These are phyloP conservation scores for Omphalotus guepiniiformis DNA, from an alignment of 768 basidiomycete species.

Conservation along the genomic window DNA sequence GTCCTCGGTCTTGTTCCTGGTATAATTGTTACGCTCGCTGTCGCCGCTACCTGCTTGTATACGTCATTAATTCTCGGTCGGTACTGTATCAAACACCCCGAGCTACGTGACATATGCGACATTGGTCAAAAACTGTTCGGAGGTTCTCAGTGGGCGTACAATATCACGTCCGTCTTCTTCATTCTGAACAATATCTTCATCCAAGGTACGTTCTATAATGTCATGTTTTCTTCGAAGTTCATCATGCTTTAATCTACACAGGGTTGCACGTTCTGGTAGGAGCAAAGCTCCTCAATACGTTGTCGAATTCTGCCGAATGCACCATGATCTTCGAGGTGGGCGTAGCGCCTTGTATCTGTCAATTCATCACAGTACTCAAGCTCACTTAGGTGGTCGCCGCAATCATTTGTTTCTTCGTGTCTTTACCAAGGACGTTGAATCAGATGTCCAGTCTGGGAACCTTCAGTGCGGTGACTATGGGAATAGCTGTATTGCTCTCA, in stretches of 20 bases:
- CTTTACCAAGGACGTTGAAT: conserved; percentile 38
- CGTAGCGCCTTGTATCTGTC: too few species aligned
- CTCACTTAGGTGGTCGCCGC: conserved; percentile 28
- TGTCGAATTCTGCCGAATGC: conserved; percentile 36
- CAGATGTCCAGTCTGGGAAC: conserved; percentile 37
- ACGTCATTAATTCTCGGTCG: conserved; percentile 46
- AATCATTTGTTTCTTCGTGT: conserved; percentile 36
- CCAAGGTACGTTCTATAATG: conserved; percentile 30
- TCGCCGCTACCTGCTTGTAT: conserved; percentile 36
- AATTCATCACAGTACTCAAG: background rate
- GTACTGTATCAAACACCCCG: conserved; percentile 45
- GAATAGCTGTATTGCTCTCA: conserved; percentile 38
- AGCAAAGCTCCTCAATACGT: conserved; percentile 41
- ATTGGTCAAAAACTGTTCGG: conserved; percentile 45
- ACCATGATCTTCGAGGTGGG: conserved; percentile 32
- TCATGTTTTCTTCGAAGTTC: background rate
- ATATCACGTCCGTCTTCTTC: conserved; percentile 47
- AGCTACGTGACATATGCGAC: conserved; percentile 47
- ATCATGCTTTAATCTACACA: conserved; percentile 9
- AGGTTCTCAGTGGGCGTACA: conserved; percentile 43
- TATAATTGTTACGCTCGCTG: conserved; percentile 35
- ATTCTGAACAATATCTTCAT: conserved; percentile 54
- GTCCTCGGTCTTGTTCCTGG: conserved; percentile 42
- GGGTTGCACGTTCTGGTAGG: conserved; percentile 45
- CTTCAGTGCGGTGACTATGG: conserved; percentile 42